Evolutionary conservation across 2,329 filamentous ascomycete species (phyloP), one percentile per base, ranked within the genome.

Genomic region (Nothophoma quercina): DNA sequence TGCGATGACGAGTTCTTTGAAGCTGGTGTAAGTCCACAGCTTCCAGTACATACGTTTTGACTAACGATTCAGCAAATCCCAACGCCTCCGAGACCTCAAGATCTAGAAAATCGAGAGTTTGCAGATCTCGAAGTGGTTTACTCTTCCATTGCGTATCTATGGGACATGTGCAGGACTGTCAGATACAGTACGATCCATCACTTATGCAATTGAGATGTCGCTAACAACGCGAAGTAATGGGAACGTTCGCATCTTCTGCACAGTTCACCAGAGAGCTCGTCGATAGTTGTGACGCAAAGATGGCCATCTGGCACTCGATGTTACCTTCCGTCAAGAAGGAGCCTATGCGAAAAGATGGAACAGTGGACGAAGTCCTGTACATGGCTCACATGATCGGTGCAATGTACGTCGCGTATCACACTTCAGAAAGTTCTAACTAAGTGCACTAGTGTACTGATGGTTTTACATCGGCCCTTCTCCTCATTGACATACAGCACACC

Each of bases 331-430:
- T 81, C 18, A 96, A 96, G 75, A 82, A 81, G 51, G 84, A 90
- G 56, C 81, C 90, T 13, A 75, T 95, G 51, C 83, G 84, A 49
- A 82, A 82, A 48, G 83, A 88, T 61, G 88, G 90, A 7, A 81
- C 84, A 8, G 53, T 93, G 3, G 93, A 97, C 69, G 90, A 96
- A 74, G 88, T 96, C 83, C 88, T 96, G 79, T 96, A 96, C 74
- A 89, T 95, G 70, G 92, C 90, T 1, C 88, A 90, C 58, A 91
- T 95, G 84, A 88, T 93, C 65, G 77, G 83, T 44, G 78, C 84
- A 46, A 65, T 70, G 70, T 72, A 59, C 56, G 68, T 59, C 10
- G 6, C n/a, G 9, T n/a, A 10, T 4, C 8, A 19, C n/a, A 7
- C 38, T 7, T 3, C 13, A n/a, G 35, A 8, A 3, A 16, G 12